Evolutionary conservation across 225 moss, liverwort and hornwort species (phyloP).

Genomic region (Thuidium tamariscinum): DNA sequence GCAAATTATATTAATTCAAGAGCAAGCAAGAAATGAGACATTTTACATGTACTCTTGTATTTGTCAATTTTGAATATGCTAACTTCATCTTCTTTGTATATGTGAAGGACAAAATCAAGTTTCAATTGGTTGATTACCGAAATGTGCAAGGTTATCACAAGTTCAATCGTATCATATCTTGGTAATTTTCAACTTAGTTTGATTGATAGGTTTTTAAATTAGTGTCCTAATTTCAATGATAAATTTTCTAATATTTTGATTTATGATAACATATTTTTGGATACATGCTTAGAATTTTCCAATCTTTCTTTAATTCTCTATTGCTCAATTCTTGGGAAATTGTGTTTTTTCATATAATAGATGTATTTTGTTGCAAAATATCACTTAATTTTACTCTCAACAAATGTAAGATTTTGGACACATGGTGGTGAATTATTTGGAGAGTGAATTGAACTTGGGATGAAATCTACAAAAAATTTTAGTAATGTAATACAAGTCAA

Average conservation of each 20-base stretch:
- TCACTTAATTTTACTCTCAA: neutral
- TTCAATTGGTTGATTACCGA: slow-evolving; percentile 69
- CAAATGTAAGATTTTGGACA: neutral
- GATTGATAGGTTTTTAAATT: neutral
- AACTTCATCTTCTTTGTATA: neutral
- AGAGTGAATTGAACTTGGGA: neutral
- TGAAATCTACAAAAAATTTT: neutral
- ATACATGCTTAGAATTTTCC: neutral
- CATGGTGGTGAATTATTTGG: neutral
- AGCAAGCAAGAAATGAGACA: neutral
- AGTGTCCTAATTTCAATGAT: neutral
- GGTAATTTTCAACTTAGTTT: slow-evolving; percentile 6
- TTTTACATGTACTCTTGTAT: neutral
- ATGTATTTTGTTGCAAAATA: no score
- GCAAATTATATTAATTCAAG: neutral
- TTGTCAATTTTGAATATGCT: neutral
- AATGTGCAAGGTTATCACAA: slow-evolving; percentile 45
- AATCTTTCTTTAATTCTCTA: neutral
- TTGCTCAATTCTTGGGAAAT: no score
- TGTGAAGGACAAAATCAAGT: slow-evolving; percentile 49
- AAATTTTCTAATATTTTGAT: neutral
- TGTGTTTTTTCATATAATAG: neutral
- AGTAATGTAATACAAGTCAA: no score
- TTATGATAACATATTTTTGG: neutral
- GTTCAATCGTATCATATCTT: slow-evolving; percentile 77